Percentiles rank a stretch among this genome's conserved stretches.
Evolutionary conservation across 257 asterid species (phyloP).

Genomic region (Solanum paucissectum): DNA sequence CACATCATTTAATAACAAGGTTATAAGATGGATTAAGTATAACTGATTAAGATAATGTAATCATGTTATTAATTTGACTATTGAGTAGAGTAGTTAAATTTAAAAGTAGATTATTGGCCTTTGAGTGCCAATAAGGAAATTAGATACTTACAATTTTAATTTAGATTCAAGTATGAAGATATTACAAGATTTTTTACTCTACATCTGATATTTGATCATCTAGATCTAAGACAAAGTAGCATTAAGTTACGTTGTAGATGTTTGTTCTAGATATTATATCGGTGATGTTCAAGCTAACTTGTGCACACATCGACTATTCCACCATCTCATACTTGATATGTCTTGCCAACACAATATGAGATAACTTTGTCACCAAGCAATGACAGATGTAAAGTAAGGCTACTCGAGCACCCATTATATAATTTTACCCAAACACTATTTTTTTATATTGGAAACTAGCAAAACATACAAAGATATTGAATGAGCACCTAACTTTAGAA

Average conservation of each 20-base stretch:
- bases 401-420: not conserved
- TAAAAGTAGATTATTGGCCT: too few species aligned
- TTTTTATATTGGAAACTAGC: not conserved
- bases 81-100: not conserved
- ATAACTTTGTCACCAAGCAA: not conserved
- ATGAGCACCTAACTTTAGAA: not conserved
- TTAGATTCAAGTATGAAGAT: too few species aligned
- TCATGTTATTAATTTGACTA: not conserved
- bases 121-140: not conserved
- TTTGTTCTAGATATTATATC: not conserved
- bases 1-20: not conserved
- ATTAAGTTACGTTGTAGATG: not conserved
- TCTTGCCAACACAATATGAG: not conserved
- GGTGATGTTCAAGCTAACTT: not conserved
- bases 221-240: not conserved
- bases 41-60: not conserved
- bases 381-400: not conserved
- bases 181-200: not conserved
- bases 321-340: not conserved
- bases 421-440: not conserved
- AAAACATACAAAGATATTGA: not conserved
- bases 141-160: not conserved
- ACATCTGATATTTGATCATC: too few species aligned
- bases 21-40: not conserved
- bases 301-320: not conserved